Evolutionary conservation across 208 protist genomes (phyloP), one percentile per base, ranked within the genome.

Genomic region (Wallacemonas sp.): DNA sequence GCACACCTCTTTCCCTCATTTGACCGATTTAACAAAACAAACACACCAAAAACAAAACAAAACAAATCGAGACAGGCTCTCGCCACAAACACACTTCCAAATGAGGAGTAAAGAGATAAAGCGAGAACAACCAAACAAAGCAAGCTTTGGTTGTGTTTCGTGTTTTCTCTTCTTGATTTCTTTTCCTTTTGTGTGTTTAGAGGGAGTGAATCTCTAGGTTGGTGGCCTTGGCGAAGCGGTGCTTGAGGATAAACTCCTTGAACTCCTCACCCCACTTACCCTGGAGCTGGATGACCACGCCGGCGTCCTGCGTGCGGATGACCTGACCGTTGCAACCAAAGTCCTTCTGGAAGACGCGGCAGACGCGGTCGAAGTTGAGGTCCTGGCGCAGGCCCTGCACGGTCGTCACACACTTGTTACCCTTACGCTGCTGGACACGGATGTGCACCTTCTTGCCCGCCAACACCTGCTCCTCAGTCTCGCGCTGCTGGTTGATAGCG

Each of bases 251-350:
- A 77, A 99, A 99, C 21, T 94, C 57, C 49, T 82, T 81, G 29
- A 98, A 74, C 36, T 94, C 83, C 46, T 98, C 88, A 43, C 96
- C 87, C 70, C 97, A 97, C 74, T 99, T 98, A 19, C 98, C 98
- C 81, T 98, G 95, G 26, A 99, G 81, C 83, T 99, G 96, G 54
- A 99, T 92, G 47, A 99, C 94, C n/a, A 71, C 93, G 14, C 95
- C 97, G 12, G 81, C 71, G 16, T 96, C 77, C 19, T 46, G 44
- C 47, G 95, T 92, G 38, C 76, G 68, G 43, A 98, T 86, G 24
- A 99, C 86, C 2, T 81, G 98, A 8, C 97, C 97, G 74, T 98
- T 99, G 79, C 97, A 99, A 71, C 86, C 94, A 76, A 96, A 98
- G 47, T 84, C 69, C 68, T 94, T 81, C 69, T 92, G 83, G 43